Conservation (phyloP, 2,329 filamentous ascomycete genomes). For the Herpotrichia juniperi region DNA sequence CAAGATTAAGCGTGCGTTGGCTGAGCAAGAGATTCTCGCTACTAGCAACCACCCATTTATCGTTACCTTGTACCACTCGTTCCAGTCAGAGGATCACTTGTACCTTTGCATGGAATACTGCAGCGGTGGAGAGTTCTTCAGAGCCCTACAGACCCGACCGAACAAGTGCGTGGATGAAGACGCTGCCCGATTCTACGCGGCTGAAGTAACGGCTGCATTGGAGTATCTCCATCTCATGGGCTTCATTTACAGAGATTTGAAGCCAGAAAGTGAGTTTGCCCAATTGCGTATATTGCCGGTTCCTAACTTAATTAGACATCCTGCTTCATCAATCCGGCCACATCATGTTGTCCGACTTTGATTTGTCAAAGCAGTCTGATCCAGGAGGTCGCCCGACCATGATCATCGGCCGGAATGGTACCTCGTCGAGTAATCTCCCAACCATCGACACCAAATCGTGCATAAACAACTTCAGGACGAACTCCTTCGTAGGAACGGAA, state of each 20-base stretch:
- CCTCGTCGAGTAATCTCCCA: constrained; percentile 83
- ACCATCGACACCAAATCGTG: constrained; percentile 99
- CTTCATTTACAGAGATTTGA: constrained; percentile 97
- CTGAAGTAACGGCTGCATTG: constrained; percentile 93
- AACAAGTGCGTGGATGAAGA: constrained; percentile 98
- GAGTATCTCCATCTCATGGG: constrained; percentile 99
- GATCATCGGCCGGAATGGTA: constrained; percentile 86
- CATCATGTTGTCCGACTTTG: constrained; percentile 99
- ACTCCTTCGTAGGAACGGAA: constrained; percentile 97
- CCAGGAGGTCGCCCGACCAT: constrained; percentile 95
- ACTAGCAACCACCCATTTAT: constrained; percentile 99
- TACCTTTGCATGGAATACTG: constrained; percentile 99
- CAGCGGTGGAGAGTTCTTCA: constrained; percentile 97
- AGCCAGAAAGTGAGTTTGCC: constrained; percentile 82
- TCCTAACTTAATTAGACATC: constrained; percentile 72
- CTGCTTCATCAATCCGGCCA: constrained; percentile 98
- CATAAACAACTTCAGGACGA: constrained; percentile 97
- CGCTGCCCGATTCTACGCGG: constrained; percentile 95
- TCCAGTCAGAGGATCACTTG: constrained; percentile 97
- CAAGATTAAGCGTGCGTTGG: constrained; percentile 98
- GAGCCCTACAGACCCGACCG: constrained; percentile 91
- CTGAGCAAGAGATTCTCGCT: constrained; percentile 96
- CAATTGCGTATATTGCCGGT: constrained; percentile 3
- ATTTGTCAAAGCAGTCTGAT: constrained; percentile 96
- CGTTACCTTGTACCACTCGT: constrained; percentile 97